Conservation (phyloP, 176 grass and related monocot genomes). For the Phoenix dactylifera region DNA sequence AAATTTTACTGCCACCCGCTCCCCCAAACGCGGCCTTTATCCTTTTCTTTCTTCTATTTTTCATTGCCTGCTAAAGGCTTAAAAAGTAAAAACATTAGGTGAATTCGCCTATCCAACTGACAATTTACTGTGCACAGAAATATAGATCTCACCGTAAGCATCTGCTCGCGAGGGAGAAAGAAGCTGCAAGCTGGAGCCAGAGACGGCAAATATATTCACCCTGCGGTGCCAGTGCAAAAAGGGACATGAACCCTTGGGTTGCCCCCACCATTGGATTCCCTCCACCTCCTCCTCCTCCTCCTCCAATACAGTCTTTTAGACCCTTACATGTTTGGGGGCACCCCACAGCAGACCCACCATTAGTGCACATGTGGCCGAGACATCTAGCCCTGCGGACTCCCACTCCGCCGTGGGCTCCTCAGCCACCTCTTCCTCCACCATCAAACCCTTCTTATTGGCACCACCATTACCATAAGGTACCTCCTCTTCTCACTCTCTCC, state of each 20-base stretch:
- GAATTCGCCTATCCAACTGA: background rate
- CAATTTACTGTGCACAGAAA: slow-evolving; percentile 31
- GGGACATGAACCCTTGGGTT: slow-evolving; percentile 38
- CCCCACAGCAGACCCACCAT: slow-evolving; percentile 28
- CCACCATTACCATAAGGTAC: slow-evolving; percentile 52
- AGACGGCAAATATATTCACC: slow-evolving; percentile 48
- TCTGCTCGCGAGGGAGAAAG: slow-evolving; percentile 62
- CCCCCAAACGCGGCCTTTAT: too few species aligned
- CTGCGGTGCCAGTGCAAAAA: background rate
- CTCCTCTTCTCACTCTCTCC: background rate
- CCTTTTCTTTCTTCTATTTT: background rate
- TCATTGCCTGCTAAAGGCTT: background rate
- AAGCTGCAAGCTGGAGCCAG: slow-evolving; percentile 70
- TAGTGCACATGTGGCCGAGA: slow-evolving; percentile 55
- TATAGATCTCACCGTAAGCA: slow-evolving; percentile 93
- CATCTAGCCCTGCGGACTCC: slow-evolving; percentile 22
- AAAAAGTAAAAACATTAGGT: background rate
- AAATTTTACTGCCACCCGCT: too few species aligned
- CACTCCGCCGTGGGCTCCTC: slow-evolving; percentile 27
- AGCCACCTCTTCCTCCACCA: slow-evolving; percentile 10
- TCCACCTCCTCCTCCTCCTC: slow-evolving; percentile 1
- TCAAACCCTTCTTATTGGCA: slow-evolving; percentile 57
- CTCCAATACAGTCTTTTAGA: slow-evolving; percentile 29
- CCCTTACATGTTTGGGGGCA: slow-evolving; percentile 74
- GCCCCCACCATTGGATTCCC: slow-evolving; percentile 61